Evolutionary conservation across 2,329 filamentous ascomycete genomes (phyloP), one percentile per base, ranked within the genome.

Genomic region (Trichoderma koningiopsis): DNA sequence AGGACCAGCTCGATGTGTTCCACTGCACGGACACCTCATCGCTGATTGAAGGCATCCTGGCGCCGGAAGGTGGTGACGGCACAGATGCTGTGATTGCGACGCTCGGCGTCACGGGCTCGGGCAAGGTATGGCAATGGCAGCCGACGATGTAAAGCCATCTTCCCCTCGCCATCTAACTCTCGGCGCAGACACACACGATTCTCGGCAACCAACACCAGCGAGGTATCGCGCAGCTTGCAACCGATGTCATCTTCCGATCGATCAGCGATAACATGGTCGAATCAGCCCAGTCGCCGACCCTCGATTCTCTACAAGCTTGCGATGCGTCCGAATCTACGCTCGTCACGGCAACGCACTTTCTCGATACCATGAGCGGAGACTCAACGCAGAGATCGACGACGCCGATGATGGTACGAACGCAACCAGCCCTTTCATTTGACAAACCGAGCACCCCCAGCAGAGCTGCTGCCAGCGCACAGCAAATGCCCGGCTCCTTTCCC

Each of bases 71-170:
- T 40, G 88, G 90, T 62, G 91, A 96, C 72, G 93, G 94, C 22
- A 91, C 93, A 72, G 95, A 98, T 85, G 94, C 93, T 11, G 82
- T 98, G 68, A 83, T 99, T 66, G 96, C 96, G 35, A 98, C 96
- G 7, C 81, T 99, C 69, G 96, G 96, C 19, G 94, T 97, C 55
- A 97, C 95, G 8, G 96, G 96, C 14, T 97, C 94, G 61, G 96
- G 96, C 79, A 99, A 99, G 89, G 95, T 97, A 75, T 37, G 58
- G 16, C 59, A 22, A 19, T 10, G 19, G 33, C 37, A 29, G 35
- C 24, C 49, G 27, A 24, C 47, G 43, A 16, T 2, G 33, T 10
- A 24, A 52, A 27, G 22, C 24, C 16, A n/a, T 58, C 11, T 31
- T 35, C 29, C n/a, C 27, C 43, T 47, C n/a, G 24, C 53, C 33